A percentile compares a stretch with the other conserved stretches of the same genome.
Conservation (phyloP, 768 basidiomycete species). For the Kwoniella bestiolae region DNA sequence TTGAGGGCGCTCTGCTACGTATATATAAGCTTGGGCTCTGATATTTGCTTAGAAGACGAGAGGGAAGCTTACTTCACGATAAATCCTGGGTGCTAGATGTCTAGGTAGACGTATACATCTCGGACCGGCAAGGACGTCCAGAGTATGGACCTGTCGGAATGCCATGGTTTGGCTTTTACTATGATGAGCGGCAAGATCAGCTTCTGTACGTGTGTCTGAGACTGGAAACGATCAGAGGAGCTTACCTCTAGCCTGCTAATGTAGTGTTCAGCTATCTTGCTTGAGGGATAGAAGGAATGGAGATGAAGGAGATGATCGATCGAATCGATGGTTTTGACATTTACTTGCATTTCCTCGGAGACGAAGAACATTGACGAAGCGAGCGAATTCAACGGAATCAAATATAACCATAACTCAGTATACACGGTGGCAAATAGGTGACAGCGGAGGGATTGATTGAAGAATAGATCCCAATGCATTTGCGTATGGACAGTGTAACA, state of each 20-base stretch:
- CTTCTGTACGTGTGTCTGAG: no score
- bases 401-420: background rate
- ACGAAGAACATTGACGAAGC: constrained; percentile 6
- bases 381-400: constrained; percentile 7
- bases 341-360: background rate
- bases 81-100: background rate
- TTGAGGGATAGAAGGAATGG: background rate
- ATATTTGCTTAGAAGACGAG: background rate
- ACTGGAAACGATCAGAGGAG: no score
- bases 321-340: background rate
- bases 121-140: background rate
- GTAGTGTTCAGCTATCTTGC: background rate
- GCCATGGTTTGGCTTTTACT: background rate
- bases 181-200: no score
- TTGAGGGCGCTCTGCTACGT: background rate
- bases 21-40: background rate
- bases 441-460: background rate
- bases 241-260: background rate
- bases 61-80: background rate
- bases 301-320: background rate
- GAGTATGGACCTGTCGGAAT: background rate
- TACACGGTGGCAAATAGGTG: background rate
- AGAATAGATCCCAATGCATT: background rate
- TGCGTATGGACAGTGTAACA: background rate
- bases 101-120: background rate